A percentile compares a stretch with the other conserved stretches of the same genome.
phyloP scores from a whole-genome alignment of 345 rosid species.

The Excoecaria agallocha region DNA sequence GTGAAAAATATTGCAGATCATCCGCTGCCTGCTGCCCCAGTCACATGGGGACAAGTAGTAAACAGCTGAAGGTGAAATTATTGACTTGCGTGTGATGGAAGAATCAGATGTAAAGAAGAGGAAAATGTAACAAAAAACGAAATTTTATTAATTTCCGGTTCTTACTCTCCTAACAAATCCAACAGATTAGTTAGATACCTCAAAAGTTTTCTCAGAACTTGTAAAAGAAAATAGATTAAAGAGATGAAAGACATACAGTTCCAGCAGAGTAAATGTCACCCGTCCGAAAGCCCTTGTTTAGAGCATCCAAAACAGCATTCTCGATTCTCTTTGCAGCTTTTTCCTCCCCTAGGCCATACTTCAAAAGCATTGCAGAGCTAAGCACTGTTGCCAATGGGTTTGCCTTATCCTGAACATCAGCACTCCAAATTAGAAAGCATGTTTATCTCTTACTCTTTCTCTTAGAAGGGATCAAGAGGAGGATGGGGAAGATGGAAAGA shows the following conservation, averaged over 20 bases:
- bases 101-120: not conserved
- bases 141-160: not conserved
- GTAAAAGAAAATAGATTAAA: constrained; percentile 11
- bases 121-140: not conserved
- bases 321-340: constrained; percentile 84
- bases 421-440: constrained; percentile 14
- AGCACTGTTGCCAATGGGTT: constrained; percentile 96
- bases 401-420: constrained; percentile 72
- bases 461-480: not conserved
- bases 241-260: constrained; percentile 47
- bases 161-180: not conserved
- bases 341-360: constrained; percentile 84
- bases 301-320: constrained; percentile 73
- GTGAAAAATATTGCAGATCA: not conserved
- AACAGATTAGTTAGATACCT: not conserved
- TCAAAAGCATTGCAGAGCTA: constrained; percentile 96
- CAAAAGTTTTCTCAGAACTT: not conserved
- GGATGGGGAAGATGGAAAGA: too few species aligned
- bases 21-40: too few species aligned
- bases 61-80: too few species aligned
- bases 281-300: constrained; percentile 77
- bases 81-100: too few species aligned
- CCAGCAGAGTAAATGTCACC: constrained; percentile 81
- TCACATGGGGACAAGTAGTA: too few species aligned
- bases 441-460: not conserved